Evolutionary conservation across 208 protist species (phyloP).

Genomic region (Acanthamoeba pearcei): DNA sequence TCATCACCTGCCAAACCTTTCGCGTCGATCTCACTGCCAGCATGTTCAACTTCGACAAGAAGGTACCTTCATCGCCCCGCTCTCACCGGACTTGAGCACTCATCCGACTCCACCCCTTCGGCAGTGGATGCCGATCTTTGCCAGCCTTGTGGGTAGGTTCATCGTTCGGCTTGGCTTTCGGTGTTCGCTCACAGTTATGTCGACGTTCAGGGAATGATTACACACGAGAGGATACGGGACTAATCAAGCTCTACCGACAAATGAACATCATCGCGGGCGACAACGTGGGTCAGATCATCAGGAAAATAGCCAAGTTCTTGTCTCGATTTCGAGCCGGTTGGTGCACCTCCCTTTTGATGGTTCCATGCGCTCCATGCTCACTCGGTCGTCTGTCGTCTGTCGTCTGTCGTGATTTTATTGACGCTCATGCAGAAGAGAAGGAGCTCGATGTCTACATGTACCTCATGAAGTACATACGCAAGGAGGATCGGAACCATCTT

Average conservation of each 20-base stretch:
- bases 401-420: not conserved
- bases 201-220: not conserved
- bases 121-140: constrained; percentile 33
- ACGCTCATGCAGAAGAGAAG: not conserved
- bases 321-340: not conserved
- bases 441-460: not conserved
- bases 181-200: not conserved
- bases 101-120: not conserved
- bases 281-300: constrained; percentile 13
- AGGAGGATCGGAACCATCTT: not conserved
- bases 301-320: constrained; percentile 7
- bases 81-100: not conserved
- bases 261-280: constrained; percentile 17
- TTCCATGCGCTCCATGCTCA: not conserved
- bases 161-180: not conserved
- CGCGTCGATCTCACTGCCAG: not conserved
- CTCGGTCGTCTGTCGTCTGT: not conserved
- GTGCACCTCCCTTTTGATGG: not conserved
- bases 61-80: not conserved
- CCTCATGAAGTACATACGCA: not conserved
- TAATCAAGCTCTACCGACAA: constrained; percentile 10
- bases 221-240: not conserved
- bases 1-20: constrained; percentile 35
- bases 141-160: not conserved
- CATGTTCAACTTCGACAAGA: constrained; percentile 51